Evolutionary conservation across 1,139 yeast genomes (phyloP), one percentile per base, ranked within the genome.

Genomic region (Kodamaea derodonti): DNA sequence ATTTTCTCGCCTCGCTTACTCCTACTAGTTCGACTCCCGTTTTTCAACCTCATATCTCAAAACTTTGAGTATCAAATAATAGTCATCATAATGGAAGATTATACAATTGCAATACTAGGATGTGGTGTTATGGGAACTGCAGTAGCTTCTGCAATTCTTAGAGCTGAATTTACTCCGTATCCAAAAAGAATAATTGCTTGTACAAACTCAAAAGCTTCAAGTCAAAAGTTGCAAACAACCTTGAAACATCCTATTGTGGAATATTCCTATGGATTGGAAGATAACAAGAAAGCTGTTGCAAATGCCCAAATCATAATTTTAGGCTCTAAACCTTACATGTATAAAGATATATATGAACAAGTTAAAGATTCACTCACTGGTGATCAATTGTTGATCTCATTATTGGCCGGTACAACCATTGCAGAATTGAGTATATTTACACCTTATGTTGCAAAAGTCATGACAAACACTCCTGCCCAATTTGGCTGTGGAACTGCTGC

Each of bases 91-190:
- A 60, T 62, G 70, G 50, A 64, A 40, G 70, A 72, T 39, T 79
- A 75, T 57, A 84, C 92, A 3, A 65, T 92, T 37, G 75, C 94
- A 13, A 81, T 92, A 18, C 70, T 92, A 38, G 99, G 97, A 29
- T 80, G 95, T 50, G 99, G 99, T 38, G 90, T 86, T 37, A 86
- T 92, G 92, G 97, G 98, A 39, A 84, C 94, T 22, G 97, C 98
- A n/a, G 87, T 92, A 31, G 74, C 85, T 27, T 73, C 87, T 12
- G 95, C 97, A 14, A 83, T 90, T 35, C 70, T 62, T 49, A 69
- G 49, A 40, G 48, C 64, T n/a, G 45, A 58, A 18, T 65, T 73
- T 40, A 63, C 64, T n/a, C 75, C 79, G n/a, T 65, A 65, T 40
- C 97, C 97, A 20, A 58, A 70, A 24, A 75, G 71, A 50, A 81